Base-by-base conservation (phyloP, 495 filamentous ascomycete genomes). In the Astrocystis sublimbata region DNA sequence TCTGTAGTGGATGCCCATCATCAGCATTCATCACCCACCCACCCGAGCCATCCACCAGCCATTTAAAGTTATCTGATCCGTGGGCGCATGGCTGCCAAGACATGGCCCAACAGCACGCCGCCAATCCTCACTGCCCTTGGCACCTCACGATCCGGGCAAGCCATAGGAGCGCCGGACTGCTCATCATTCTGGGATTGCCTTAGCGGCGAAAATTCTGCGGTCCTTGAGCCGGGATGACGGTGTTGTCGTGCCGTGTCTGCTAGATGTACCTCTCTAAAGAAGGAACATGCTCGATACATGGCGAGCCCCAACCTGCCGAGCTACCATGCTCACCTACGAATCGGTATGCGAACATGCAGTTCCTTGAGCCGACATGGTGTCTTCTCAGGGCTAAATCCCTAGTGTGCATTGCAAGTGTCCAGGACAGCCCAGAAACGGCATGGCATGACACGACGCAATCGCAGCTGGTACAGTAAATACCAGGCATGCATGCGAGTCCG, bases 51-150 rank as follows among this genome's bases (percentile, higher is more conserved):
- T 57, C 64, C 45, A 41, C 58, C 51, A 63, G 45, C 70, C 70
- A 61, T 71, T 66, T 75, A 78, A 76, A 76, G 76, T 80, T 81
- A 81, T 81, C 78, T 68, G 78, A 81, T 81, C 78, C 77, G 77
- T 68, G 62, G 30, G 36, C 71, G 61, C 67, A 66, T 61, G 47
- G 59, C 47, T 35, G 69, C 64, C 64, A 71, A 69, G 69, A 63
- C 64, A 52, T 35, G 56, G 24, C 41, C 56, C 38, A 57, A 23
- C 35, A 45, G 12, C 54, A 9, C 15, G 24, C 54, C 33, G 40
- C 54, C 54, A 57, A 57, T 45, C 54, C 26, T 26, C 35, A 50
- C 50, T 4, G 41, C 40, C 38, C 36, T n/a, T n/a, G n/a, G n/a
- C n/a, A n/a, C n/a, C n/a, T n/a, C n/a, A n/a, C n/a, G n/a, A n/a